A percentile compares a stretch with the other conserved stretches of the same genome.
These are phyloP conservation scores for Sequoiadendron giganteum DNA, from an alignment of 75 land plant genomes.

Conservation along the genomic window DNA sequence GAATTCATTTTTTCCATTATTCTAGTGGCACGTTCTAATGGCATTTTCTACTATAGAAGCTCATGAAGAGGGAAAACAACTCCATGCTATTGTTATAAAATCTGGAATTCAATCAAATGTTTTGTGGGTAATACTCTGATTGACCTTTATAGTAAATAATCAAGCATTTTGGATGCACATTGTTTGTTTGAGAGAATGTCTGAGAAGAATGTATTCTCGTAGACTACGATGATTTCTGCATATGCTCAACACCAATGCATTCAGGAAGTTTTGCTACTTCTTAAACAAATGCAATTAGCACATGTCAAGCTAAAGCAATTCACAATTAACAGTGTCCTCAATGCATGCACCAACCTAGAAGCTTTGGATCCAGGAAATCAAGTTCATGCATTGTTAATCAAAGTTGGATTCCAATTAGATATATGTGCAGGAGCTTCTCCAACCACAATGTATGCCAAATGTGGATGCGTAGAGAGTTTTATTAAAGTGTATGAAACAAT, in stretches of 20 bases:
- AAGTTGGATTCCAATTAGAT: slow-evolving; percentile 17
- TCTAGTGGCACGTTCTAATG: no score
- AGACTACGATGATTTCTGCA: slow-evolving; percentile 69
- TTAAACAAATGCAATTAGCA: slow-evolving; percentile 17
- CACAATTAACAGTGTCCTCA: slow-evolving; percentile 27
- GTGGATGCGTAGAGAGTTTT: no score
- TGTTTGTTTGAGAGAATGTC: slow-evolving; percentile 45
- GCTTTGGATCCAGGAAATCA: slow-evolving; percentile 17
- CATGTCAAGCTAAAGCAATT: slow-evolving; percentile 12
- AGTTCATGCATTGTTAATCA: slow-evolving; percentile 21
- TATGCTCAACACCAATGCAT: slow-evolving; percentile 16
- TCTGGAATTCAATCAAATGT: slow-evolving; percentile 32
- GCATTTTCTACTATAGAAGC: slow-evolving; percentile 45
- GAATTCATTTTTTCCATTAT: slow-evolving; percentile 50
- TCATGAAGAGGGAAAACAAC: slow-evolving; percentile 45
- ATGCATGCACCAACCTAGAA: slow-evolving; percentile 27
- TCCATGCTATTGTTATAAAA: slow-evolving; percentile 47
- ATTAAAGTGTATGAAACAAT: no score
- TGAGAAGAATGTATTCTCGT: slow-evolving; percentile 61
- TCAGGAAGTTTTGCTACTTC: slow-evolving; percentile 16
- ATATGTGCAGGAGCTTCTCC: not conserved
- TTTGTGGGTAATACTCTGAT: slow-evolving; percentile 62
- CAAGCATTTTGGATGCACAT: slow-evolving; percentile 30
- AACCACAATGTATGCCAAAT: no score
- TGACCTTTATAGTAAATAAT: slow-evolving; percentile 60